Conservation (phyloP, 2,329 filamentous ascomycete genomes). For the Diaporthe ilicicola region DNA sequence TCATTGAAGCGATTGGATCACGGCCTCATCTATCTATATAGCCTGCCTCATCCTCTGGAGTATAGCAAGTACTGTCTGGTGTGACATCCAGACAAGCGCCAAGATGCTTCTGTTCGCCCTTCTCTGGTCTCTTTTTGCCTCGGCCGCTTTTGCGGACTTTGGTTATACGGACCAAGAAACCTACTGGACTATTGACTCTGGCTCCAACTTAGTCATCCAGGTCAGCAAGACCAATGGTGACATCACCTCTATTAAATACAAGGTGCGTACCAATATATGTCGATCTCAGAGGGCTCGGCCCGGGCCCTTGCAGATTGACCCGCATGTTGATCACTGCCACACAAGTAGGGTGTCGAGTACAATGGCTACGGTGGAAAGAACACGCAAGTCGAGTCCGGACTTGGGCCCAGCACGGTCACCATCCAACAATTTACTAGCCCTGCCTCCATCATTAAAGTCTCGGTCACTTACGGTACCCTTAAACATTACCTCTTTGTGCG, state of each 20-base stretch:
- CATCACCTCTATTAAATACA: conserved; percentile 45
- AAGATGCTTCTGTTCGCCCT: conserved; percentile 41
- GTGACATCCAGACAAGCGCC: background rate
- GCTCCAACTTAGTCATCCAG: conserved; percentile 44
- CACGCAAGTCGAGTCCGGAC: conserved; percentile 44
- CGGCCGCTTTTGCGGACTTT: conserved; percentile 46
- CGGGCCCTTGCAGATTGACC: background rate
- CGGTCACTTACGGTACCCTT: conserved; percentile 44
- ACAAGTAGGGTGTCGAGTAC: conserved; percentile 41
- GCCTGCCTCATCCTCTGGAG: too few relatives aligned
- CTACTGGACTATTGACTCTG: conserved; percentile 49
- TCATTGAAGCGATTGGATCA: background rate
- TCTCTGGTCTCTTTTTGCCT: conserved; percentile 40
- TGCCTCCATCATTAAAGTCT: conserved; percentile 46
- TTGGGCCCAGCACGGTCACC: conserved; percentile 43
- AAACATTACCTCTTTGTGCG: conserved; percentile 47
- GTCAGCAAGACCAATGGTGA: conserved; percentile 47
- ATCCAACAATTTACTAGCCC: conserved; percentile 36
- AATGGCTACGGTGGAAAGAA: conserved; percentile 43
- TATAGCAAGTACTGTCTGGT: background rate
- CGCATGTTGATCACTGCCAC: background rate
- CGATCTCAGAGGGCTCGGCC: too few relatives aligned
- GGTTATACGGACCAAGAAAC: conserved; percentile 49
- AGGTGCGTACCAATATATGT: background rate
- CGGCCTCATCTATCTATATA: background rate